These are phyloP conservation scores for Auriscalpium orientale DNA, from an alignment of 768 basidiomycete species.

Conservation along the genomic window DNA sequence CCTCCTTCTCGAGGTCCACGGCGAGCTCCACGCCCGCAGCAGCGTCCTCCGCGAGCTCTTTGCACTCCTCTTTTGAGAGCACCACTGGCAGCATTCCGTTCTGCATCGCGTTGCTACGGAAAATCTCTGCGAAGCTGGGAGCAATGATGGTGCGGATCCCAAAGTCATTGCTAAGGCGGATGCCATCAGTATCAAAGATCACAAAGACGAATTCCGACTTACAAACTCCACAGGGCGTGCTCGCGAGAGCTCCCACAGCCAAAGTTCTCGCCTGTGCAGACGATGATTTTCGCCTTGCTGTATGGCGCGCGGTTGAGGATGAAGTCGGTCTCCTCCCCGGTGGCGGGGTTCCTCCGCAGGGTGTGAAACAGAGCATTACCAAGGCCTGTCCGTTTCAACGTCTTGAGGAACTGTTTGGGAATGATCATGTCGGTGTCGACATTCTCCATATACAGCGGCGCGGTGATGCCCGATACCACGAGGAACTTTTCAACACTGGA, in stretches of 20 bases:
- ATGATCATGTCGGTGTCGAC: constrained; percentile 65
- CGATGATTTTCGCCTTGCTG: constrained; percentile 43
- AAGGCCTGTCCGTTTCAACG: constrained; percentile 55
- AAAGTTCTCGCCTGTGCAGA: constrained; percentile 55
- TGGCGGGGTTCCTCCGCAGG: constrained; percentile 41
- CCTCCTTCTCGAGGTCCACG: constrained; percentile 53
- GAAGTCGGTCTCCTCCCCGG: constrained; percentile 49
- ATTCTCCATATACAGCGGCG: constrained; percentile 46
- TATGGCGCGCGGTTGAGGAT: constrained; percentile 54
- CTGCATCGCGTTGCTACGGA: constrained; percentile 56
- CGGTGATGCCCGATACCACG: constrained; percentile 43
- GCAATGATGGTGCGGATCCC: constrained; percentile 58
- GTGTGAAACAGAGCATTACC: constrained; percentile 51
- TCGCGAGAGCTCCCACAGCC: constrained; percentile 57
- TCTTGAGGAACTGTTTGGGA: constrained; percentile 62
- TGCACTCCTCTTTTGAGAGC: constrained; percentile 41
- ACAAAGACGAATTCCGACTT: constrained; percentile 13
- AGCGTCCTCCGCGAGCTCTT: constrained; percentile 44
- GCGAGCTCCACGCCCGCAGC: constrained; percentile 42
- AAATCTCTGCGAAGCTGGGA: constrained; percentile 57
- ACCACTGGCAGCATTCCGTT: constrained; percentile 56
- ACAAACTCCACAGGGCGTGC: constrained; percentile 54
- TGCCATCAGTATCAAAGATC: background rate
- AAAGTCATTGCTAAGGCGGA: constrained; percentile 40
- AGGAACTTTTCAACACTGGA: constrained; percentile 36